Evolutionary conservation across 2,329 filamentous ascomycete genomes (phyloP).

Genomic region (Phoma sp.): DNA sequence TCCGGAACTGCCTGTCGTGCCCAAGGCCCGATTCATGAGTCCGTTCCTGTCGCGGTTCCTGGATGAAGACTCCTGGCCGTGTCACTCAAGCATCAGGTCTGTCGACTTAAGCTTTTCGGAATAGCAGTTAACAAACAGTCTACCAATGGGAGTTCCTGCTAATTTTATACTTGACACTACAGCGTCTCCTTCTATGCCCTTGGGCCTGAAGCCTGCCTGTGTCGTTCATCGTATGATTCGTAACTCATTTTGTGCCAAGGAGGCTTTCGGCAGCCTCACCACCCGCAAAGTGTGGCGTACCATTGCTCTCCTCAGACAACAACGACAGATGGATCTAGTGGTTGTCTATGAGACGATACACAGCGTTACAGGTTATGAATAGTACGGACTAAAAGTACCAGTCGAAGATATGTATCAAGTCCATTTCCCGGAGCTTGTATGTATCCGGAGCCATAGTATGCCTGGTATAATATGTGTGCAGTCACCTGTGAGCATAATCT

Average conservation of each 20-base stretch:
- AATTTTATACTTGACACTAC: background rate
- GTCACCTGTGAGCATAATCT: background rate
- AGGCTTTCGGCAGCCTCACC: conserved; percentile 20
- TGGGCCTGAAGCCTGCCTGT: conserved; percentile 12
- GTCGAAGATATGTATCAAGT: conserved; percentile 11
- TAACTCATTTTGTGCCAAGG: conserved; percentile 10
- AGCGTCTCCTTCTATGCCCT: conserved; percentile 6
- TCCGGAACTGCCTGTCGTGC: conserved; percentile 2
- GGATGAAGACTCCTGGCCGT: background rate
- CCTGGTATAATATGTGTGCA: conserved; percentile 7
- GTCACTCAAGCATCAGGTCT: conserved; percentile 15
- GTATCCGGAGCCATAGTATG: conserved; percentile 5
- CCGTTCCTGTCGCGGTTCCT: conserved; percentile 8
- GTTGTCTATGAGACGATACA: conserved; percentile 17
- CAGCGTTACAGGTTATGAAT: conserved; percentile 11
- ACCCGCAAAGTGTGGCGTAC: conserved; percentile 24
- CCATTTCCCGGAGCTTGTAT: background rate
- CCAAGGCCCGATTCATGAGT: conserved; percentile 3
- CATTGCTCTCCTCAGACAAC: conserved; percentile 12
- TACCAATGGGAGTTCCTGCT: background rate
- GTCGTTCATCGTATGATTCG: conserved; percentile 9
- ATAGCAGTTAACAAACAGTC: background rate
- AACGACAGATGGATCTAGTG: conserved; percentile 22
- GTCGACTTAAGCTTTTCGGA: conserved; percentile 8
- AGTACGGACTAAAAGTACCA: background rate